Conservation (phyloP, 108 stramenopile species). For the Epithemia pelagica region DNA sequence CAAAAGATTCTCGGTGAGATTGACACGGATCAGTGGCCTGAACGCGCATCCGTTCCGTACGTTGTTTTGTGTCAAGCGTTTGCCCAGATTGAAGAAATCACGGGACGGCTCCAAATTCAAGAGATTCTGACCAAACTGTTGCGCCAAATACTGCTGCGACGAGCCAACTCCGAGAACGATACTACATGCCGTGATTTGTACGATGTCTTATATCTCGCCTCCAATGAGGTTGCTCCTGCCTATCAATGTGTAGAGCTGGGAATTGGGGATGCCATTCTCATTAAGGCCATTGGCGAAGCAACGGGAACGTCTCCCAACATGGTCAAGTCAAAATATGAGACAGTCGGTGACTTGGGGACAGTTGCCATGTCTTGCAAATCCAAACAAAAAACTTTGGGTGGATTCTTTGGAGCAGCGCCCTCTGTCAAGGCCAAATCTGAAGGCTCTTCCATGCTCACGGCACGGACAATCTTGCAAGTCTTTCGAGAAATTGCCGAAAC, state of each 20-base stretch:
- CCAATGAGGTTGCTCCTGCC: conserved; percentile 89
- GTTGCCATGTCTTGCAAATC: conserved; percentile 82
- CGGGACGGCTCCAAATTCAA: conserved; percentile 88
- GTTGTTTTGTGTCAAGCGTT: conserved; percentile 59
- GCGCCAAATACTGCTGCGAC: conserved; percentile 33
- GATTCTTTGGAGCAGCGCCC: conserved; percentile 49
- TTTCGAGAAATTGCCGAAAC: conserved; percentile 77
- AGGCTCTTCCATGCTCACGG: conserved; percentile 48
- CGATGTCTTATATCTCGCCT: conserved; percentile 74
- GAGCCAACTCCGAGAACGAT: background rate
- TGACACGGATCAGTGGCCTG: background rate
- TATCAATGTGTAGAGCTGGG: conserved; percentile 96
- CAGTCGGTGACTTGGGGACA: conserved; percentile 89
- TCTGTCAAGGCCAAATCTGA: background rate
- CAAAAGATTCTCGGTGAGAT: background rate
- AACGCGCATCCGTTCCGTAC: conserved; percentile 26
- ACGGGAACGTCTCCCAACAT: conserved; percentile 54
- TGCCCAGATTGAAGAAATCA: conserved; percentile 66
- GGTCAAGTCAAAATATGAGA: conserved; percentile 79
- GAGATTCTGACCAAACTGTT: conserved; percentile 62
- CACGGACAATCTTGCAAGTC: conserved; percentile 43
- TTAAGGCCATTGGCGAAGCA: conserved; percentile 90
- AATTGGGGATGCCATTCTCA: conserved; percentile 92
- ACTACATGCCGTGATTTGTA: conserved; percentile 53
- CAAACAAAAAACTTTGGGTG: conserved; percentile 84